Base-by-base conservation (phyloP, 805 yeast species). In the Schwanniomyces yamadae region DNA sequence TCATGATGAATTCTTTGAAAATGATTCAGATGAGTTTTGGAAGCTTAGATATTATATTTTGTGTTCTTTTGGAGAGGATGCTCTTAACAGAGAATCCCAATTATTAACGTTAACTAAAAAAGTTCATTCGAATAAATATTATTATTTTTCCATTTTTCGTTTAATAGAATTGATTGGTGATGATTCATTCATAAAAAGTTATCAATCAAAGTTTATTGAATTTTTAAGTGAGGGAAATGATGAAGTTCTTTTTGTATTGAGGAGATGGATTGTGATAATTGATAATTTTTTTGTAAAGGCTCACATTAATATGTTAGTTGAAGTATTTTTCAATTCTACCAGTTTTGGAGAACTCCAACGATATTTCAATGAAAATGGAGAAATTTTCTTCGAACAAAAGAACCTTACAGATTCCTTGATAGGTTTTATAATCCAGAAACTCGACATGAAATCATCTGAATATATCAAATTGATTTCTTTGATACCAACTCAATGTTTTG, bases 241-340 rank as follows among this genome's bases (percentile, higher is more conserved):
- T 11, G 35, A 68, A 0, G 14, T 45, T 3, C 19, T 29, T 1
- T 36, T 40, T 10, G 33, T 57, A 1, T 66, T 80, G 34, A 31
- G 48, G 7, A 73, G 86, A 47, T 83, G 88, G 88, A 48, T 70
- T 25, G 72, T 80, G 1, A 40, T 82, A 1, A 36, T 71, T 26
- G 63, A 75, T 45, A 31, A 39, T 5, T 43, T 58, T 30, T 64
- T 73, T 45, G 25, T 55, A 0, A 40, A 48, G 10, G 49, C 56
- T 0, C 54, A 63, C 5, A 45, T 74, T 4, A 29, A 45, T 1
- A 3, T 23, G 2, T 28, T 77, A 4, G 49, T 71, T 1, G 28
- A 42, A 0, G n/a, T 45, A 0, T 43, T 75, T 3, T 44, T 71
- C 11, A 25, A 52, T 1, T 24, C 31, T 16, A 15, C 37, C 10